Evolutionary conservation across 345 rosid species (phyloP).

Genomic region (Aquilaria sinensis): DNA sequence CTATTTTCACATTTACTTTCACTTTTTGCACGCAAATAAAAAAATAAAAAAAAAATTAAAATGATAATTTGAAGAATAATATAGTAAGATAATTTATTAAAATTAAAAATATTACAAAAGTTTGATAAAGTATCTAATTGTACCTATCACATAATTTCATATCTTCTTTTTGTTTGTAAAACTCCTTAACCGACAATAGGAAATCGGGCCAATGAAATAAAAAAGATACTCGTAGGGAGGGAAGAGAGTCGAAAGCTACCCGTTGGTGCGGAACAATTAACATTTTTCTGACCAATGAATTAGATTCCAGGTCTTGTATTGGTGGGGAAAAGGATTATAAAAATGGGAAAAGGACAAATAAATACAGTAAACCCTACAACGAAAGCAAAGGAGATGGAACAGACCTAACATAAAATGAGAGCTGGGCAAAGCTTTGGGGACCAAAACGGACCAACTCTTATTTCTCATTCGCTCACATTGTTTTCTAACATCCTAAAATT

Average conservation of each 20-base stretch:
- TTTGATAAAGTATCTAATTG: no score
- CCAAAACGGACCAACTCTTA: not conserved
- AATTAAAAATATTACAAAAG: no score
- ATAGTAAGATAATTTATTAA: no score
- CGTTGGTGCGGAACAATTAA: constrained; percentile 12
- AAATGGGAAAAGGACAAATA: constrained; percentile 2
- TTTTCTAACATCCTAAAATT: no score
- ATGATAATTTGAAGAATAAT: no score
- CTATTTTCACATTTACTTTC: no score
- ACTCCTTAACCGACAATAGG: no score
- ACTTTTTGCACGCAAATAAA: no score
- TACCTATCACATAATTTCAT: no score
- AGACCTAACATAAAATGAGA: constrained; percentile 6
- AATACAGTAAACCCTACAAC: not conserved
- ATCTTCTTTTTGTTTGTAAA: no score
- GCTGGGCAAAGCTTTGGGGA: constrained; percentile 5
- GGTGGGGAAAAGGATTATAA: constrained; percentile 1
- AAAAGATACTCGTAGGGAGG: not conserved
- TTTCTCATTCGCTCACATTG: constrained; percentile 13
- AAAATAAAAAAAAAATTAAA: no score
- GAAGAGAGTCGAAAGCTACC: constrained; percentile 20
- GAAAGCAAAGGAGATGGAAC: not conserved
- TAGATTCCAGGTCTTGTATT: constrained; percentile 25
- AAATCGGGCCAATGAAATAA: not conserved
- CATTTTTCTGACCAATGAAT: constrained; percentile 20